These are phyloP conservation scores for Cryptosporidium muris DNA, from an alignment of 169 alveolate genomes.

Conservation along the genomic window DNA sequence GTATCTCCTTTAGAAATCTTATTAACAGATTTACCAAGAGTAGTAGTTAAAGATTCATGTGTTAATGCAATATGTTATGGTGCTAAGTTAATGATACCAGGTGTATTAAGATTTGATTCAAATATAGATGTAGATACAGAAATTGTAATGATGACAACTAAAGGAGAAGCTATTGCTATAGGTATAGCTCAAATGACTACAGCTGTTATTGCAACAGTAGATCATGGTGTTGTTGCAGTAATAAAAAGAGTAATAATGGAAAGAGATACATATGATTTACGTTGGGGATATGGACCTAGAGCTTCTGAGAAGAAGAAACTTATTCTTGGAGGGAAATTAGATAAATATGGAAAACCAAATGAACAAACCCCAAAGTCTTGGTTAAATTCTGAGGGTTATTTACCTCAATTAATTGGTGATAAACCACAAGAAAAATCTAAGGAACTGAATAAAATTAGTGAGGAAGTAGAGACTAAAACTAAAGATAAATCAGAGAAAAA, in stretches of 20 bases:
- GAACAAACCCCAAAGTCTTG: constrained; percentile 94
- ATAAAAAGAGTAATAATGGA: constrained; percentile 99
- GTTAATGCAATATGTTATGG: constrained; percentile 99
- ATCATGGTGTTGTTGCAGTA: constrained; percentile 98
- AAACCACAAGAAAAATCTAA: constrained; percentile 8
- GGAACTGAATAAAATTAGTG: neutral
- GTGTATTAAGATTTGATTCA: constrained; percentile 97
- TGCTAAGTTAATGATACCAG: constrained; percentile 99
- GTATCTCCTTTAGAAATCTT: constrained; percentile 97
- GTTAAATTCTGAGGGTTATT: constrained; percentile 87
- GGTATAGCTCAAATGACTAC: constrained; percentile 99
- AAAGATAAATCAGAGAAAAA: constrained; percentile 45
- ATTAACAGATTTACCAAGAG: constrained; percentile 93
- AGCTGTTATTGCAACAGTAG: constrained; percentile 98
- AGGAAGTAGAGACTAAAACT: neutral
- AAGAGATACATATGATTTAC: constrained; percentile 98
- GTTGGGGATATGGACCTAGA: constrained; percentile 99
- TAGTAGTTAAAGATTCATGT: constrained; percentile 98
- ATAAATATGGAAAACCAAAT: constrained; percentile 93
- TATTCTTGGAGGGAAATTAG: constrained; percentile 94
- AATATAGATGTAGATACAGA: constrained; percentile 95
- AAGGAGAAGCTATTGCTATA: constrained; percentile 99
- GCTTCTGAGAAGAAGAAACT: constrained; percentile 97
- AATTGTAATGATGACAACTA: constrained; percentile 98
- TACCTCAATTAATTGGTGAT: constrained; percentile 83